phyloP scores from a whole-genome alignment of 306 rosid genomes.

The Vigna angularis region DNA sequence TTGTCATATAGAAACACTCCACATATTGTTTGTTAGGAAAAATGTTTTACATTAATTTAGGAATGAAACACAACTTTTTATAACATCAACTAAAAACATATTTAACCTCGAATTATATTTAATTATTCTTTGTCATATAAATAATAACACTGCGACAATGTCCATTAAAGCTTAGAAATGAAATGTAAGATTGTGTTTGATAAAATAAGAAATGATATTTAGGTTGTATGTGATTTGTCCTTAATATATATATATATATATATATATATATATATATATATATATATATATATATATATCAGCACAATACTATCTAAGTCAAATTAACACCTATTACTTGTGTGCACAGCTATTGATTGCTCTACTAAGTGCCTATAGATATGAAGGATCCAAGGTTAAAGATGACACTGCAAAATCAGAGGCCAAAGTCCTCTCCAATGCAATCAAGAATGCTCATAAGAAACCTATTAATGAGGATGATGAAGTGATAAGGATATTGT shows the following conservation, averaged over 20 bases:
- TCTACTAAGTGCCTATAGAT: constrained; percentile 86
- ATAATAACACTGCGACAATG: too few species aligned
- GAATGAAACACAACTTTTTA: too few species aligned
- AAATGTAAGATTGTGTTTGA: background rate
- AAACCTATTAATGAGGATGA: constrained; percentile 64
- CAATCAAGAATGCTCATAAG: constrained; percentile 59
- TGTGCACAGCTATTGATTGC: constrained; percentile 81
- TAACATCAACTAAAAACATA: too few species aligned
- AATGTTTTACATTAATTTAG: too few species aligned
- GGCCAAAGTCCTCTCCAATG: constrained; percentile 60
- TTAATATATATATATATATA: background rate
- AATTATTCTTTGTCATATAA: background rate
- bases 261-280: too few species aligned
- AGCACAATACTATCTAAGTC: background rate
- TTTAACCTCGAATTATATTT: too few species aligned
- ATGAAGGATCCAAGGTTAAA: constrained; percentile 79
- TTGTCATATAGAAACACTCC: too few species aligned
- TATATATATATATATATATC: background rate
- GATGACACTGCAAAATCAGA: constrained; percentile 73
- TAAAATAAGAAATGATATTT: background rate
- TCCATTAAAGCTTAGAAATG: background rate
- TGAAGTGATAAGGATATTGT: constrained; percentile 71
- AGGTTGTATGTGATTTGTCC: background rate
- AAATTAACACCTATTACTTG: background rate
- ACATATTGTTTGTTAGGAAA: too few species aligned